Evolutionary conservation across 73 alveolate genomes (phyloP).

Genomic region (Blepharisma stoltei): DNA sequence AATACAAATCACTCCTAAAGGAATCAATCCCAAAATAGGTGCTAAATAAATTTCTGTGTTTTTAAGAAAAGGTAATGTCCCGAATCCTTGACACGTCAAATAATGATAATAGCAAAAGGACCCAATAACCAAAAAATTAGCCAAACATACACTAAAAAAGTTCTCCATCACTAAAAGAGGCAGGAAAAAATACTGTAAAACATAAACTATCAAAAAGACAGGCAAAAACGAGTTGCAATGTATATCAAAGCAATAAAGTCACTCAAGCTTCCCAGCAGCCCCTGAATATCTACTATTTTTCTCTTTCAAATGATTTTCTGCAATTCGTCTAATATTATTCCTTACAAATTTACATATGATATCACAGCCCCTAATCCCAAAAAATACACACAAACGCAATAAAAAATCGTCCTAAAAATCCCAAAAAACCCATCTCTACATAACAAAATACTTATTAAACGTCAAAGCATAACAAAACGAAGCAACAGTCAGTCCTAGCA

Average conservation of each 20-base stretch:
- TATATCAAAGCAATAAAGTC: conserved; percentile 22
- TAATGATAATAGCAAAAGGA: not conserved
- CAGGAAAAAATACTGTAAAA: not conserved
- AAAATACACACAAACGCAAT: conserved; percentile 11
- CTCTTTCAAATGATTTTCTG: conserved; percentile 18
- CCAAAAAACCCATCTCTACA: not conserved
- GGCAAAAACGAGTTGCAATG: conserved; percentile 29
- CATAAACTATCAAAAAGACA: conserved; percentile 22
- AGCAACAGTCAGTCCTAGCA: not conserved
- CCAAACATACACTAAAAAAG: conserved; percentile 19
- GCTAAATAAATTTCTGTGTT: conserved; percentile 20
- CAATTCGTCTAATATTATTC: not conserved
- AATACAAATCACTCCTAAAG: not conserved
- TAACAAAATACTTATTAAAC: not conserved
- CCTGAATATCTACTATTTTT: conserved; percentile 27
- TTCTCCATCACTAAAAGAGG: conserved; percentile 8
- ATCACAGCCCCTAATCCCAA: not conserved
- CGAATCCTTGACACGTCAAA: not conserved
- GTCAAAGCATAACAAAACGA: conserved; percentile 3
- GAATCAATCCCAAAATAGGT: conserved; percentile 16
- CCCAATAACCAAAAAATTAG: not conserved
- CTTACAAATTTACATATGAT: conserved; percentile 22
- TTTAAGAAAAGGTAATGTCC: conserved; percentile 21
- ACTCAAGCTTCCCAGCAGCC: conserved; percentile 15
- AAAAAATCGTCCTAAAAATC: not conserved